Evolutionary conservation across 1,284 basidiomycete species (phyloP).

Genomic region (Inonotus obliquus): DNA sequence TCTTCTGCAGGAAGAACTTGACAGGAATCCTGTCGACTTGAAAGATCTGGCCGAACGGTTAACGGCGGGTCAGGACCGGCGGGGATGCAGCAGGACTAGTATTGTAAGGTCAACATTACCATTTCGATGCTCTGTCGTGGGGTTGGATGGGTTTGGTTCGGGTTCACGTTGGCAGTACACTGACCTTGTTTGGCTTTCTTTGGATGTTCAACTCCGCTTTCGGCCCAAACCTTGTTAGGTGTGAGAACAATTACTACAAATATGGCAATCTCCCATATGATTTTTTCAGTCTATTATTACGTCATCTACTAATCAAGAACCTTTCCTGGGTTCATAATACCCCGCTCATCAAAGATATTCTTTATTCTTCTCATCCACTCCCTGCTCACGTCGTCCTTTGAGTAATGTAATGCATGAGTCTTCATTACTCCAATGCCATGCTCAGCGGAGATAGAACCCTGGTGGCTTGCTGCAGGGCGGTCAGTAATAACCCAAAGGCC

Average conservation of each 20-base stretch:
- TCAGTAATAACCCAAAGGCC: neutral
- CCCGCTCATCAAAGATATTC: slow-evolving; percentile 84
- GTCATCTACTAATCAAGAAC: slow-evolving; percentile 42
- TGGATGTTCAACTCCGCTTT: slow-evolving; percentile 1
- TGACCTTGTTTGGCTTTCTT: slow-evolving; percentile 1
- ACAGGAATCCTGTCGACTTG: slow-evolving; percentile 59
- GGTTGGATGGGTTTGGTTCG: slow-evolving; percentile 4
- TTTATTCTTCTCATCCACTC: slow-evolving; percentile 91
- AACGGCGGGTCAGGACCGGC: neutral
- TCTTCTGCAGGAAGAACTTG: slow-evolving; percentile 80
- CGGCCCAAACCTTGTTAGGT: neutral
- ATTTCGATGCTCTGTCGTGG: slow-evolving; percentile 7
- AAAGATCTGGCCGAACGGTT: slow-evolving; percentile 44
- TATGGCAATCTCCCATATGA: neutral
- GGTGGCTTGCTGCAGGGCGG: slow-evolving; percentile 47
- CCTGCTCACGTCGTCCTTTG: slow-evolving; percentile 77
- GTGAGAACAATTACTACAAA: neutral
- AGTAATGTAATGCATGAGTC: slow-evolving; percentile 86
- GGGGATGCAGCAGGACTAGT: neutral
- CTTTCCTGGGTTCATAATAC: slow-evolving; percentile 90
- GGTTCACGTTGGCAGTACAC: slow-evolving; percentile 1
- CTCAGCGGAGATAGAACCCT: slow-evolving; percentile 94
- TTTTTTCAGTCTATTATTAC: neutral
- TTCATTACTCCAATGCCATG: slow-evolving; percentile 97
- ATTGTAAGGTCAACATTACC: slow-evolving; percentile 12